phyloP scores from a whole-genome alignment of 306 rosid genomes.

The Arachis hypogaea region DNA sequence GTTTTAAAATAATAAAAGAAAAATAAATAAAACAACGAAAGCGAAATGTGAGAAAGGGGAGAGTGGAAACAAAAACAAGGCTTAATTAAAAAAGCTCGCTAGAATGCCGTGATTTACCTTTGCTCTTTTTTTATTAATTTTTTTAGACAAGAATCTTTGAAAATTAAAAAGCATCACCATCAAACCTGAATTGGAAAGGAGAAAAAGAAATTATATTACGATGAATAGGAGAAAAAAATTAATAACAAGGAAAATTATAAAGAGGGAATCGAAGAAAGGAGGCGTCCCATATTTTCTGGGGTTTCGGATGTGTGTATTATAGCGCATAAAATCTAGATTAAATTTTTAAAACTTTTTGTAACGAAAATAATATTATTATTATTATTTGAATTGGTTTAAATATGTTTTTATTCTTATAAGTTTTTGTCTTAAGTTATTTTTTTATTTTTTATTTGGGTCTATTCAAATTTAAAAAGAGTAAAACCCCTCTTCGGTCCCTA shows the following conservation, averaged over 20 bases:
- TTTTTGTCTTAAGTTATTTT: too few relatives aligned
- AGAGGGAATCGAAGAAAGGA: neutral
- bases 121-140: constrained; percentile 34
- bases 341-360: too few relatives aligned
- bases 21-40: constrained; percentile 29
- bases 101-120: constrained; percentile 71
- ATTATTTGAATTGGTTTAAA: too few relatives aligned
- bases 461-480: too few relatives aligned
- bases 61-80: neutral
- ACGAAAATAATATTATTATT: too few relatives aligned
- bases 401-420: too few relatives aligned
- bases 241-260: neutral
- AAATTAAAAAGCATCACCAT: constrained; percentile 53
- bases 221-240: neutral
- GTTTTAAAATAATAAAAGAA: constrained; percentile 18
- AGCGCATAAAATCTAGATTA: too few relatives aligned
- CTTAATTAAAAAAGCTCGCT: constrained; percentile 29
- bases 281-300: too few relatives aligned
- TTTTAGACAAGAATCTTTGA: constrained; percentile 69
- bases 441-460: too few relatives aligned
- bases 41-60: constrained; percentile 44
- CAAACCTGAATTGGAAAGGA: constrained; percentile 20
- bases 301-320: too few relatives aligned
- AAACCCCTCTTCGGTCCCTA: too few relatives aligned
- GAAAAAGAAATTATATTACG: neutral